Conservation (phyloP, 306 rosid species). For the Vachellia collinsii region DNA sequence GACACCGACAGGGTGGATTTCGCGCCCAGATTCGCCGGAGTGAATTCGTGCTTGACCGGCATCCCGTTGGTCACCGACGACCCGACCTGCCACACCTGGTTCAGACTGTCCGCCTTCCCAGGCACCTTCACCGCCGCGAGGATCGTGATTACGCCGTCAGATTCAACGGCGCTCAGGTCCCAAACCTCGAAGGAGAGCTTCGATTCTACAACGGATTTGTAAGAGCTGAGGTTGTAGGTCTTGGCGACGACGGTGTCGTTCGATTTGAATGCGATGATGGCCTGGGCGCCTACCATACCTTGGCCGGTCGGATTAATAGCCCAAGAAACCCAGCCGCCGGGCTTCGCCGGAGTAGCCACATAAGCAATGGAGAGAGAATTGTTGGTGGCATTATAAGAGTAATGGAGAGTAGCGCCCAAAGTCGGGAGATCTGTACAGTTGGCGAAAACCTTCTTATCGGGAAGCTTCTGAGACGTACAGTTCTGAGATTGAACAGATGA, state of each 20-base stretch:
- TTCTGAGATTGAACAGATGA: conserved; percentile 41
- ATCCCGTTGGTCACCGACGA: conserved; percentile 35
- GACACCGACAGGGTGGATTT: background rate
- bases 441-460: conserved; percentile 40
- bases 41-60: background rate
- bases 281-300: conserved; percentile 63
- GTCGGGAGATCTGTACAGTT: conserved; percentile 61
- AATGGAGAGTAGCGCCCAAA: conserved; percentile 59
- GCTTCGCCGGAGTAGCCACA: conserved; percentile 36
- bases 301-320: conserved; percentile 59
- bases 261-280: conserved; percentile 54
- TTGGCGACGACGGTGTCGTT: conserved; percentile 13
- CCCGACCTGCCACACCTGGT: conserved; percentile 80
- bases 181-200: conserved; percentile 45
- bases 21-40: conserved; percentile 27
- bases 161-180: conserved; percentile 37
- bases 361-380: conserved; percentile 67
- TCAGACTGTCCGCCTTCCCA: conserved; percentile 33
- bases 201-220: background rate
- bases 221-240: conserved; percentile 49
- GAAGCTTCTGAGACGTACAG: conserved; percentile 54
- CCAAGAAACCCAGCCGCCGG: conserved; percentile 78
- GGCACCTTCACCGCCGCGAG: conserved; percentile 56
- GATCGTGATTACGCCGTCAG: conserved; percentile 36
- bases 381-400: conserved; percentile 58